Evolutionary conservation across 345 rosid species (phyloP).

Genomic region (Erysimum cheiranthoides): DNA sequence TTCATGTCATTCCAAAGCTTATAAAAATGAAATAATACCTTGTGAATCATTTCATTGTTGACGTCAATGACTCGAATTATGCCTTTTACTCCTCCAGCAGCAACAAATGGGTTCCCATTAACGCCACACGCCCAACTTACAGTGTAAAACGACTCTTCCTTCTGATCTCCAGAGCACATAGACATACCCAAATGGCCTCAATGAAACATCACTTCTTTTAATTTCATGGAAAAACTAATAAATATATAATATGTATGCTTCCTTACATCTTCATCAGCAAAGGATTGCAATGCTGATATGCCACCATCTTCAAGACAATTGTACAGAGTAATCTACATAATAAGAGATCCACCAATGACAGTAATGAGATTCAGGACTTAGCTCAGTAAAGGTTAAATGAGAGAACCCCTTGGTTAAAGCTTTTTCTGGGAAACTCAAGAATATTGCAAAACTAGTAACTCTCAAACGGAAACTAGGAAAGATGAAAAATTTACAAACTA

Average conservation of each 20-base stretch:
- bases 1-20: slow-evolving; percentile 6
- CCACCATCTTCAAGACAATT: slow-evolving; percentile 95
- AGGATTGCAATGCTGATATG: slow-evolving; percentile 80
- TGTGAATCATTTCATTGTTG: slow-evolving; percentile 76
- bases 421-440: slow-evolving; percentile 3
- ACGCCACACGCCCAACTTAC: slow-evolving; percentile 85
- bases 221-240: slow-evolving; percentile 23
- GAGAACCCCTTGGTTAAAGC: not conserved
- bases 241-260: slow-evolving; percentile 15
- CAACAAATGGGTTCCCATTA: slow-evolving; percentile 72
- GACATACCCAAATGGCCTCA: slow-evolving; percentile 49
- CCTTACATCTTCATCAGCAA: slow-evolving; percentile 92
- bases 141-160: slow-evolving; percentile 95
- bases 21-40: slow-evolving; percentile 52
- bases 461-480: not conserved
- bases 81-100: slow-evolving; percentile 93
- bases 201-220: slow-evolving; percentile 26
- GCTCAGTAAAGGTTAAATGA: slow-evolving; percentile 19
- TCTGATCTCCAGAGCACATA: slow-evolving; percentile 74
- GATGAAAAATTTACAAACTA: not conserved
- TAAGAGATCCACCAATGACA: slow-evolving; percentile 24
- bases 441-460: slow-evolving; percentile 17
- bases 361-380: slow-evolving; percentile 24
- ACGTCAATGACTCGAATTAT: slow-evolving; percentile 88
- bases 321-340: slow-evolving; percentile 80